Base-by-base conservation (phyloP, 495 filamentous ascomycete species). In the Saxophila tyrrhenica region DNA sequence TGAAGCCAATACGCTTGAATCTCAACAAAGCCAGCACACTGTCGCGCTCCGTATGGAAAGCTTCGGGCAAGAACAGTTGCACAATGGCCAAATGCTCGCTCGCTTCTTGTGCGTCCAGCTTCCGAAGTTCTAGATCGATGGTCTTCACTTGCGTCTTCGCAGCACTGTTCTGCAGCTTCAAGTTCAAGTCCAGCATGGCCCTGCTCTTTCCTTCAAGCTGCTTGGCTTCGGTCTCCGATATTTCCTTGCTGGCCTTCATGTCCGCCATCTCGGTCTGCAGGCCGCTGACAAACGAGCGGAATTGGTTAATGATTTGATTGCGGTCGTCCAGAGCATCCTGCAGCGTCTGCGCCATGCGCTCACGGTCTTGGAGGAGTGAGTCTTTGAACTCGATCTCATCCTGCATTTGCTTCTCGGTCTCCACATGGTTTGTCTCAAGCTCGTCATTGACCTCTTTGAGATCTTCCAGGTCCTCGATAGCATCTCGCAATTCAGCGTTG, bases 161-260 rank as follows among this genome's bases (percentile, higher is more conserved):
- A 21, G 87, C 88, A 11, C 89, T 91, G 38, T 83, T 77, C 61
- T 94, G 90, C 32, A 98, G 79, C 62, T 92, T 90, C 78, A 90
- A 78, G 68, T 95, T 97, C 41, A 98, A 76, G 66, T 98, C 89
- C 78, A 94, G 83, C 87, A 97, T 94, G 20, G 88, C 87, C 49
- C 88, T 78, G 32, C 90, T 94, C 25, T 88, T 84, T 54, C 77
- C 83, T 39, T 79, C 85, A 20, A 96, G 77, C 58, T 96, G 85
- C 60, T 88, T 87, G 5, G 89, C 85, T 64, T 97, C 91, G 2
- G 84, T 83, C 64, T 98, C 94, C 0, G 89, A 89, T 44, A 97
- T 84, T 56, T 92, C 86, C 52, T 91, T 86, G 29, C 87, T 89
- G 13, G 89, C 85, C 47, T 85, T 79, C 79, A 95, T 89, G 58